Percentiles rank a stretch among this genome's conserved stretches.
phyloP scores from a whole-genome alignment of 306 rosid genomes.

The Styphnolobium japonicum region DNA sequence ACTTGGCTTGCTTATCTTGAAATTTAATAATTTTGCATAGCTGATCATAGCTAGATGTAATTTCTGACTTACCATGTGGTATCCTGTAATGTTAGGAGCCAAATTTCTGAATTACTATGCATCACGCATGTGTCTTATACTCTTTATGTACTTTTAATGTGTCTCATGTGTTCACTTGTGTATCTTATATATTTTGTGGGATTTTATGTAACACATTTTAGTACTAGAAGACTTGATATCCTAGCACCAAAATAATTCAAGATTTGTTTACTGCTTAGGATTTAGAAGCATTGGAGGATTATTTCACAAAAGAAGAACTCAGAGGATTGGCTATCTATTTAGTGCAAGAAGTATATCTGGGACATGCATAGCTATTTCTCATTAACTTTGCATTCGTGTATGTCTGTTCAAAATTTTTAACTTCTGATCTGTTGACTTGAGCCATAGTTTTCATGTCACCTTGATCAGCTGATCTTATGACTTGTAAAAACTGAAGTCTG shows the following conservation, averaged over 20 bases:
- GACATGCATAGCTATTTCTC: neutral
- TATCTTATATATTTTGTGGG: neutral
- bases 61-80: neutral
- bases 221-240: neutral
- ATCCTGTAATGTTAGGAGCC: neutral
- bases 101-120: neutral
- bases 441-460: neutral
- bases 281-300: neutral
- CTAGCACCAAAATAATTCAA: neutral
- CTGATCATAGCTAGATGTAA: neutral
- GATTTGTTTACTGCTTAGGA: neutral
- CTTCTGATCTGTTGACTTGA: neutral
- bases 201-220: neutral
- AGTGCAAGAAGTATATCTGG: neutral
- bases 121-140: neutral
- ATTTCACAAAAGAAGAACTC: neutral
- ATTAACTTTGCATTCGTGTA: neutral
- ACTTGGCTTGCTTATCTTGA: neutral
- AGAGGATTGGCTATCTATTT: neutral
- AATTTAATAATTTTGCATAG: neutral
- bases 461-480: neutral
- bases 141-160: neutral
- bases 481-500: neutral
- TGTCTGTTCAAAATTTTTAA: neutral
- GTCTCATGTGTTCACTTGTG: neutral